Evolutionary conservation across 805 yeast species (phyloP).

Genomic region (Cyberlindnera bimundalis): DNA sequence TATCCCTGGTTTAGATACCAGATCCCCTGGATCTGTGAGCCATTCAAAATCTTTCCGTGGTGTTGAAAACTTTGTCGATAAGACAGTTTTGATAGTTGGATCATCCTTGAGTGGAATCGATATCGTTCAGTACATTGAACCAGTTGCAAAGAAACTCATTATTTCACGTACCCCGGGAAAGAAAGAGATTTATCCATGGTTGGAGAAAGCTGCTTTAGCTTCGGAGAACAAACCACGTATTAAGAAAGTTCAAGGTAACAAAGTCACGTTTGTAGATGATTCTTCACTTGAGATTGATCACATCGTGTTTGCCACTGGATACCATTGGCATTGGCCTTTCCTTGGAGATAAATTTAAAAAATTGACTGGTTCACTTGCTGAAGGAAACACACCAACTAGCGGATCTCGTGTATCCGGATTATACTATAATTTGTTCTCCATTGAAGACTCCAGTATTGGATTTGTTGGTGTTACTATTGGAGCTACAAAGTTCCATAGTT

Average conservation of each 20-base stretch:
- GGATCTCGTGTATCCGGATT: too few relatives aligned
- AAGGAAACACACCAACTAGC: conserved; percentile 17
- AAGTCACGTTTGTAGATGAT: conserved; percentile 43
- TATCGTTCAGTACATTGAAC: conserved; percentile 37
- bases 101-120: conserved; percentile 41
- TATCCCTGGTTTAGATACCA: conserved; percentile 44
- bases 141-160: conserved; percentile 40
- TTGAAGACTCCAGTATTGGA: conserved; percentile 44
- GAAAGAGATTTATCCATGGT: conserved; percentile 9
- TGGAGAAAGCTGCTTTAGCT: conserved; percentile 5
- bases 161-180: conserved; percentile 36
- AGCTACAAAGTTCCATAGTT: conserved; percentile 44
- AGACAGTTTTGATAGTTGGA: conserved; percentile 42
- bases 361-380: conserved; percentile 17
- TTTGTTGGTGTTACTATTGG: conserved; percentile 38
- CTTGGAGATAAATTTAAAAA: conserved; percentile 24
- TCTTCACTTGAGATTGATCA: conserved; percentile 40
- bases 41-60: conserved; percentile 9
- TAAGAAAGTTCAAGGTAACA: conserved; percentile 16
- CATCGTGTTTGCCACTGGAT: conserved; percentile 70
- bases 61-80: conserved; percentile 34
- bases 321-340: conserved; percentile 38
- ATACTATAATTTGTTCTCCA: conserved; percentile 4
- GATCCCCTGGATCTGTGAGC: conserved; percentile 27
- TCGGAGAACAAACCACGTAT: conserved; percentile 8